These are phyloP conservation scores for Solanum rostratum DNA, from an alignment of 257 asterid genomes.

Conservation along the genomic window DNA sequence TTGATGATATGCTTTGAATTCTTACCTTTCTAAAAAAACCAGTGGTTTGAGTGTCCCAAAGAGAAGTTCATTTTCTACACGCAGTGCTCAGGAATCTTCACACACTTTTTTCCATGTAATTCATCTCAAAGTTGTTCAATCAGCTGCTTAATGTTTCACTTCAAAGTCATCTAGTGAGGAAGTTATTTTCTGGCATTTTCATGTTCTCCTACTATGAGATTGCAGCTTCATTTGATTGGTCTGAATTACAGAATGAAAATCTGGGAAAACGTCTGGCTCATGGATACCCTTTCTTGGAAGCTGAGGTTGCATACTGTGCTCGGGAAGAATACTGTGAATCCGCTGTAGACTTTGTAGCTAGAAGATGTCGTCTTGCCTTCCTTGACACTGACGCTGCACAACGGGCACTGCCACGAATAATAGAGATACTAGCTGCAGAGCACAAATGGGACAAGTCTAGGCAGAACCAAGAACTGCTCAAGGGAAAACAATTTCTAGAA, in stretches of 20 bases:
- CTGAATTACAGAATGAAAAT: constrained; percentile 58
- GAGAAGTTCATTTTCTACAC: background rate
- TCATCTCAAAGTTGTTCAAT: background rate
- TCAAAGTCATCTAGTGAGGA: background rate
- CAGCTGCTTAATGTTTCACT: background rate
- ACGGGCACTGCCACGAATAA: constrained; percentile 71
- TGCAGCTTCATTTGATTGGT: background rate
- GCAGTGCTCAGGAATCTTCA: background rate
- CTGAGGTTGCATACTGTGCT: constrained; percentile 97
- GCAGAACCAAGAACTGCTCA: constrained; percentile 46
- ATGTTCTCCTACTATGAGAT: background rate
- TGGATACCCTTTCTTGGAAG: constrained; percentile 93
- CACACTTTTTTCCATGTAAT: background rate
- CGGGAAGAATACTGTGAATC: constrained; percentile 92
- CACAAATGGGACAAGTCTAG: constrained; percentile 88
- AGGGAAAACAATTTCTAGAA: constrained; percentile 62
- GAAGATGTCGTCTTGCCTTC: constrained; percentile 95
- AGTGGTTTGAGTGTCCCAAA: background rate
- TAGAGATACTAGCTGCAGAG: constrained; percentile 70
- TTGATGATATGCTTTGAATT: background rate
- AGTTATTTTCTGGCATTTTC: background rate
- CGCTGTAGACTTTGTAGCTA: constrained; percentile 86
- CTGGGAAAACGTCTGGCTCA: constrained; percentile 95
- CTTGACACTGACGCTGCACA: constrained; percentile 92
- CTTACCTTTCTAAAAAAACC: background rate